Percentiles rank a stretch among this genome's conserved stretches.
Conservation (phyloP, 2,329 filamentous ascomycete species). For the Beauveria pseudobassiana region DNA sequence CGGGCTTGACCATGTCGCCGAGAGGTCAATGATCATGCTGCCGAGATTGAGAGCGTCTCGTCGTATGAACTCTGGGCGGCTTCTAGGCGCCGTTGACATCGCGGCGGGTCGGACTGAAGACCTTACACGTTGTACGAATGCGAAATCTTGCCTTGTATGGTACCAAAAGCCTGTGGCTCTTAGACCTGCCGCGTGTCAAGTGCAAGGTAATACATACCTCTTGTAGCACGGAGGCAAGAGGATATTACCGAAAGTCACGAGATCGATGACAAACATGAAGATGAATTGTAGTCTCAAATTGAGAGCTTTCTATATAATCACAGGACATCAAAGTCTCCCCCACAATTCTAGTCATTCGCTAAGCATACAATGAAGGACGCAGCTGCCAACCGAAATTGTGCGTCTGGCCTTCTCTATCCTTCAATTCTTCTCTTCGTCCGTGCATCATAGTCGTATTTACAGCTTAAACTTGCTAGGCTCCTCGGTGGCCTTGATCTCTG, state of each 20-base stretch:
- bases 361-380: background rate
- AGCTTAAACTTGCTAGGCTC: constrained; percentile 36
- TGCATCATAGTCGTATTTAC: constrained; percentile 19
- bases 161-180: too few species aligned
- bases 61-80: too few species aligned
- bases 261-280: background rate
- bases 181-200: too few species aligned
- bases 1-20: too few species aligned
- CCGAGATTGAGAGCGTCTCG: too few species aligned
- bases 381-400: background rate
- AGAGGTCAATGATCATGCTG: too few species aligned
- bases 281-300: background rate
- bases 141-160: too few species aligned
- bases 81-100: too few species aligned
- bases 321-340: background rate
- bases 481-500: constrained; percentile 38
- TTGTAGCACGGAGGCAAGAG: too few species aligned
- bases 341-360: background rate
- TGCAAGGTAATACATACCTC: too few species aligned
- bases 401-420: background rate
- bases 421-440: background rate
- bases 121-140: too few species aligned
- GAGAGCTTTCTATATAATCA: background rate
- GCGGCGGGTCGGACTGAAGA: too few species aligned
- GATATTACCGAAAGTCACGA: background rate